These are phyloP conservation scores for Scheffersomyces cryptocercus DNA, from an alignment of 1,139 yeast genomes.

Conservation along the genomic window DNA sequence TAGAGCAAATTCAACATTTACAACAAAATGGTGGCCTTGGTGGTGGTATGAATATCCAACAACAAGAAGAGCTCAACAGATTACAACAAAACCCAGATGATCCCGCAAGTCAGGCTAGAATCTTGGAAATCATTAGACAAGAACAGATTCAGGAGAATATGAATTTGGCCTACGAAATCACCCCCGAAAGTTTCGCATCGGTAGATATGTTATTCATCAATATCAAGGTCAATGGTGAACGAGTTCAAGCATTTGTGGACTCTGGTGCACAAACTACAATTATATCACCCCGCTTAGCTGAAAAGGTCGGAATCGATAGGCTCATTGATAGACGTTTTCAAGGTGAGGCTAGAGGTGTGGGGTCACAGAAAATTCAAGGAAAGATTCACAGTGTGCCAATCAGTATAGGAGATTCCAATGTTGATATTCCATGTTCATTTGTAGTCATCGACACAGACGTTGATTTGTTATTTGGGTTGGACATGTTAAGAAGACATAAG, in stretches of 20 bases:
- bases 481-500: constrained; percentile 85
- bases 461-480: constrained; percentile 67
- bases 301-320: constrained; percentile 65
- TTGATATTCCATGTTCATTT: constrained; percentile 73
- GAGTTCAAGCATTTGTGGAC: constrained; percentile 91
- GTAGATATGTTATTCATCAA: constrained; percentile 84
- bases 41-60: constrained; percentile 9
- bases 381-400: constrained; percentile 88
- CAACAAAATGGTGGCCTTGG: constrained; percentile 9
- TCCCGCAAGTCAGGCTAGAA: constrained; percentile 68
- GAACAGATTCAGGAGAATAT: constrained; percentile 78
- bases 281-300: constrained; percentile 75
- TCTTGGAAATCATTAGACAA: constrained; percentile 68
- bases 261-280: constrained; percentile 95
- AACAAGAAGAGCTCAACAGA: constrained; percentile 51
- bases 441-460: constrained; percentile 78
- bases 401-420: constrained; percentile 58
- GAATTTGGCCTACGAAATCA: constrained; percentile 76
- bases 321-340: constrained; percentile 78
- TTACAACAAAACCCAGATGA: constrained; percentile 67
- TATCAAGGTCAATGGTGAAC: constrained; percentile 73
- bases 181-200: constrained; percentile 85
- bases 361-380: constrained; percentile 76
- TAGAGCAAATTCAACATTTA: constrained; percentile 23
- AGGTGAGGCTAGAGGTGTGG: constrained; percentile 91